Evolutionary conservation across 352 stramenopile species (phyloP).

Genomic region (Phytopythium chamaehyphon): DNA sequence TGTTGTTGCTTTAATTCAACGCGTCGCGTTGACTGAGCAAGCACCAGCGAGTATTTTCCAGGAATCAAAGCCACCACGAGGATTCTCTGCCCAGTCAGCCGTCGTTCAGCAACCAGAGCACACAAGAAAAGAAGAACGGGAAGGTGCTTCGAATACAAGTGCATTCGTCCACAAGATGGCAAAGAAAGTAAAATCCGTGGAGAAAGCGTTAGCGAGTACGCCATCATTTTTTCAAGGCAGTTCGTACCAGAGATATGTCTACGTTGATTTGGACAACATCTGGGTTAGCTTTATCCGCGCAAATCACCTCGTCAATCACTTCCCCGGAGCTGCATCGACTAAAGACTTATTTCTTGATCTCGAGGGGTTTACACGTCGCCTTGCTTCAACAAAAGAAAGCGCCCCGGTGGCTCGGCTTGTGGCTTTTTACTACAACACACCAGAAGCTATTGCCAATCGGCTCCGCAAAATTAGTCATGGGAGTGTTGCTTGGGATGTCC

Average conservation of each 20-base stretch:
- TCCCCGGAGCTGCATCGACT: background rate
- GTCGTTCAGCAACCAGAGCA: too few species aligned
- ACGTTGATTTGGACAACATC: slow-evolving; percentile 5
- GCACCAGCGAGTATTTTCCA: too few species aligned
- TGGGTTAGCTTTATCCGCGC: slow-evolving; percentile 1
- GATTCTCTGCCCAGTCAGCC: too few species aligned
- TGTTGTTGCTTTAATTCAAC: too few species aligned
- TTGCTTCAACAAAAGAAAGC: background rate
- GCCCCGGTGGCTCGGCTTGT: slow-evolving; percentile 2
- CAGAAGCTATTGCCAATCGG: background rate
- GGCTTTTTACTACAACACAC: slow-evolving; percentile 3
- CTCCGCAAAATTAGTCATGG: background rate
- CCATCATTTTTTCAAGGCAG: background rate
- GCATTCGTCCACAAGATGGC: too few species aligned
- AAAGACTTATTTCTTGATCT: background rate
- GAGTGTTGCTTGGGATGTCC: slow-evolving; percentile 1
- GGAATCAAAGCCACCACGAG: too few species aligned
- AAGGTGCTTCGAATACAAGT: too few species aligned
- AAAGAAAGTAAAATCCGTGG: too few species aligned
- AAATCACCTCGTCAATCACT: background rate
- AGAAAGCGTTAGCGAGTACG: background rate
- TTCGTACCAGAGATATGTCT: background rate
- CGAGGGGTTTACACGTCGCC: background rate
- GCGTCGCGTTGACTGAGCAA: too few species aligned
- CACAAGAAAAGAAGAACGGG: too few species aligned